phyloP scores from a whole-genome alignment of 2,329 filamentous ascomycete genomes.

The Paracamarosporium sp. region DNA sequence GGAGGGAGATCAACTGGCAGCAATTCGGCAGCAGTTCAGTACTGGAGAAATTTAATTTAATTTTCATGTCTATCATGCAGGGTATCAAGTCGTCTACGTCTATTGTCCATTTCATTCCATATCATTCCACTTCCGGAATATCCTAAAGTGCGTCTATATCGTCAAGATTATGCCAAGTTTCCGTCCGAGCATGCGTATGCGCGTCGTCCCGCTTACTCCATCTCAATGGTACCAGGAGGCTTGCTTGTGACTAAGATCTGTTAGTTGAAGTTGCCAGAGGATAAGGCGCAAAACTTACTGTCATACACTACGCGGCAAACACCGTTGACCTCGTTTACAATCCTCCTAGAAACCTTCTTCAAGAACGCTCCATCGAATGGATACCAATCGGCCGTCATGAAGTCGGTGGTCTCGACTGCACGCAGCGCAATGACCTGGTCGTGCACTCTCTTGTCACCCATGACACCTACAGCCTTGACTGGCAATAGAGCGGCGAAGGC shows the following conservation, averaged over 20 bases:
- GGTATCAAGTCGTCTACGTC: slow-evolving; percentile 27
- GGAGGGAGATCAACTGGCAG: background rate
- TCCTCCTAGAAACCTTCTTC: slow-evolving; percentile 68
- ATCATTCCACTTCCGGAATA: slow-evolving; percentile 2
- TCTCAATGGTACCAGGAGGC: slow-evolving; percentile 75
- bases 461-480: slow-evolving; percentile 70
- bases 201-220: slow-evolving; percentile 61
- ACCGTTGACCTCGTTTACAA: slow-evolving; percentile 78
- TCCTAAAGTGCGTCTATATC: slow-evolving; percentile 5
- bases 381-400: slow-evolving; percentile 78
- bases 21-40: slow-evolving; percentile 17
- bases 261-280: slow-evolving; percentile 22
- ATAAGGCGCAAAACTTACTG: slow-evolving; percentile 51
- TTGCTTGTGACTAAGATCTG: slow-evolving; percentile 64
- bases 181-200: background rate
- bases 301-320: slow-evolving; percentile 76
- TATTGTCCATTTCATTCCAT: slow-evolving; percentile 18
- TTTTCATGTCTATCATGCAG: slow-evolving; percentile 19
- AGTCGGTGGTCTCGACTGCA: slow-evolving; percentile 69
- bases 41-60: slow-evolving; percentile 6
- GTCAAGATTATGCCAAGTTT: background rate
- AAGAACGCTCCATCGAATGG: slow-evolving; percentile 71
- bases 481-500: slow-evolving; percentile 74
- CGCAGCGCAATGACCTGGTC: slow-evolving; percentile 67
- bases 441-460: slow-evolving; percentile 74